Evolutionary conservation across 1,284 basidiomycete genomes (phyloP).

Genomic region (Moniliophthora roreri): DNA sequence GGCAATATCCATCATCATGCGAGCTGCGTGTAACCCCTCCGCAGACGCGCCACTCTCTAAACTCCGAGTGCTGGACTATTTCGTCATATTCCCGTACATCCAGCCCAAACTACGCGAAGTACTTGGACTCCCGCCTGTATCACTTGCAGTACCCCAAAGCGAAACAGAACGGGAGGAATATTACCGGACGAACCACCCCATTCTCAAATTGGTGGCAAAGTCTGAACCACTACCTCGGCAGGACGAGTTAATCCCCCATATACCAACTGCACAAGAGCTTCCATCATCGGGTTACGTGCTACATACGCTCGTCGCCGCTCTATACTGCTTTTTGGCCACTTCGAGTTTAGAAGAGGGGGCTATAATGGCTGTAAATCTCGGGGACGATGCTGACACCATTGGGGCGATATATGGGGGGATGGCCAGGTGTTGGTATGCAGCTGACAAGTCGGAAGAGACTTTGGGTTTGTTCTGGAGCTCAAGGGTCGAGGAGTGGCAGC

Average conservation of each 20-base stretch:
- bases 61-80: conserved; percentile 21
- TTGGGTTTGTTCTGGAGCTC: conserved; percentile 34
- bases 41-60: conserved; percentile 21
- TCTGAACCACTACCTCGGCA: conserved; percentile 15
- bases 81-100: conserved; percentile 7
- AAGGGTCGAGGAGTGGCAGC: conserved; percentile 34
- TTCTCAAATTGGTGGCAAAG: conserved; percentile 30
- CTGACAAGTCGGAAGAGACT: conserved; percentile 16
- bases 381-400: conserved; percentile 41
- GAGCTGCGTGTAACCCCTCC: conserved; percentile 13
- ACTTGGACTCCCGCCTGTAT: conserved; percentile 26
- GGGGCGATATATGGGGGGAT: conserved; percentile 42
- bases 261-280: conserved; percentile 29
- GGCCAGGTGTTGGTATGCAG: conserved; percentile 40
- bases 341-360: conserved; percentile 41
- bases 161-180: conserved; percentile 26
- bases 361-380: conserved; percentile 41
- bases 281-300: conserved; percentile 39
- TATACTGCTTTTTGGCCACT: conserved; percentile 45
- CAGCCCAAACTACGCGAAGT: conserved; percentile 27
- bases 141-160: conserved; percentile 12
- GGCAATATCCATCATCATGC: conserved; percentile 32
- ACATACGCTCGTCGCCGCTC: conserved; percentile 36
- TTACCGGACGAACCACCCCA: conserved; percentile 33
- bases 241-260: conserved; percentile 13